These are phyloP conservation scores for Colletotrichum caudatum DNA, from an alignment of 2,329 filamentous ascomycete genomes.

Conservation along the genomic window DNA sequence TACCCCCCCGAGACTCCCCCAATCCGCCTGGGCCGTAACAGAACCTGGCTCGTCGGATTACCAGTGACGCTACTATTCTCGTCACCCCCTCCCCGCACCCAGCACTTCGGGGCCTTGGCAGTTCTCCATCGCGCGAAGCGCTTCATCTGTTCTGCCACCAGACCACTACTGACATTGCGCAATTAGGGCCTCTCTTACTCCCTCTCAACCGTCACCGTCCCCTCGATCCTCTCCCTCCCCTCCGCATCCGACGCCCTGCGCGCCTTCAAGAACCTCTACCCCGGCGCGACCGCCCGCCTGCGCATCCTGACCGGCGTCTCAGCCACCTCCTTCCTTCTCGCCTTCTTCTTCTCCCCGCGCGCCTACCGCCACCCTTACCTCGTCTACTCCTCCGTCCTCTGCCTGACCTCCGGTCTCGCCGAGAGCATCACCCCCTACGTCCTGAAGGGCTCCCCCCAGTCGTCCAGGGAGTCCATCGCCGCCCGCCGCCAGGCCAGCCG, in stretches of 20 bases:
- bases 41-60: conserved; percentile 12
- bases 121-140: neutral
- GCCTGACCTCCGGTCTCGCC: conserved; percentile 69
- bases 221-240: conserved; percentile 83
- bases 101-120: conserved; percentile 6
- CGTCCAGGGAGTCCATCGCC: conserved; percentile 46
- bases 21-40: conserved; percentile 14
- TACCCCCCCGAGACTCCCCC: neutral
- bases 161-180: conserved; percentile 17
- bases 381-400: conserved; percentile 82
- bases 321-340: conserved; percentile 78
- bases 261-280: conserved; percentile 76
- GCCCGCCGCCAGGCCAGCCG: conserved; percentile 45
- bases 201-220: conserved; percentile 80
- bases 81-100: conserved; percentile 28
- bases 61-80: conserved; percentile 39
- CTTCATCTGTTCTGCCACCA: neutral
- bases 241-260: conserved; percentile 78
- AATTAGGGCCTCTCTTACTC: conserved; percentile 88
- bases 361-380: conserved; percentile 88
- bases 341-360: conserved; percentile 81
- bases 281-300: conserved; percentile 73
- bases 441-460: conserved; percentile 47
- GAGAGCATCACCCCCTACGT: conserved; percentile 62
- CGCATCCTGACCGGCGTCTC: conserved; percentile 76